Evolutionary conservation across 1,284 basidiomycete genomes (phyloP), one percentile per base, ranked within the genome.

Genomic region (Moniliophthora roreri): DNA sequence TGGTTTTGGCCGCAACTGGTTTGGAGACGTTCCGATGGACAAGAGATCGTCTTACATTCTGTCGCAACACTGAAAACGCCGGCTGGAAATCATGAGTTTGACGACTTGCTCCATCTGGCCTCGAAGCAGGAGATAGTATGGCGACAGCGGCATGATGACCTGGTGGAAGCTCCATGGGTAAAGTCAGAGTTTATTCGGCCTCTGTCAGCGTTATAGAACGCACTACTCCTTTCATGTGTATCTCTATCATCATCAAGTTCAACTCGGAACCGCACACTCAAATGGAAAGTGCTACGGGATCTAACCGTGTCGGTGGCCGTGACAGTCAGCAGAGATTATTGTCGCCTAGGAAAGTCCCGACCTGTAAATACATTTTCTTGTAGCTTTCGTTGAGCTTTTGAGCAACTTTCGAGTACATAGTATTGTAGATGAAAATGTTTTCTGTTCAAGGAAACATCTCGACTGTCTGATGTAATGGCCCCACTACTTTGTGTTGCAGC

Each of bases 1-100:
- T 85, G 79, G 74, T 74, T 70, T 48, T 71, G 72, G 66, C 84
- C 84, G 13, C 67, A 69, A 56, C 69, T 85, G 36, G 62, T 77
- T 9, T 62, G 59, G 26, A 53, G 16, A 28, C 37, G 36, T 15
- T n/a, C 24, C 15, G 51, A 48, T 10, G 13, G 35, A 49, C 23
- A 4, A 10, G 38, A 50, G 9, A 21, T 46, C 23, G 26, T 45
- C 15, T 26, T 55, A 18, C 54, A 58, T 48, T 53, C 50, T 10
- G 35, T 32, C 21, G 38, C 41, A 1, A 42, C 42, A 15, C 26
- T 38, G n/a, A 28, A 32, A 32, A 24, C 6, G 24, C 44, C 44
- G 5, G 6, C 23, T 4, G 1, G 24, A 15, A 21, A 11, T 18
- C 9, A 13, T 4, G 18, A 23, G 18, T 46, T 46, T n/a, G 44